Percentiles rank a stretch among this genome's conserved stretches.
phyloP scores from a whole-genome alignment of 768 basidiomycete genomes.

The Paxillus involutus region DNA sequence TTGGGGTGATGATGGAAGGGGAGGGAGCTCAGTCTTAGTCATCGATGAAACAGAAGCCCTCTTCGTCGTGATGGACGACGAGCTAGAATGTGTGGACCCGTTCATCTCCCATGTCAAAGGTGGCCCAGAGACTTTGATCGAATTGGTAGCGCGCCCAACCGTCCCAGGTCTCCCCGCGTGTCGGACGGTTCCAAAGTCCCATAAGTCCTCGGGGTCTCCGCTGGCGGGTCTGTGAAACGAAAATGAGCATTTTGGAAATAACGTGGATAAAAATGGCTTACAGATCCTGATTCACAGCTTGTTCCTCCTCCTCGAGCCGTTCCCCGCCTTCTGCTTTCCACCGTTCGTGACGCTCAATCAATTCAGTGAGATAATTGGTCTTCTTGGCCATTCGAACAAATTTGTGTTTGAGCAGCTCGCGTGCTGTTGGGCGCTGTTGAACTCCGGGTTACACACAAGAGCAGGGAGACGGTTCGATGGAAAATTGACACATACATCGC shows the following conservation, averaged over 20 bases:
- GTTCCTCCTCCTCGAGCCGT: constrained; percentile 68
- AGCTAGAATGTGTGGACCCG: constrained; percentile 41
- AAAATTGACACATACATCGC: constrained; percentile 57
- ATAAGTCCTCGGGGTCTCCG: constrained; percentile 78
- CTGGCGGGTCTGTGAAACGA: constrained; percentile 42
- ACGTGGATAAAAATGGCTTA: constrained; percentile 35
- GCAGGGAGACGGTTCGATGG: neutral
- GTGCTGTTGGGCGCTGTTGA: constrained; percentile 85
- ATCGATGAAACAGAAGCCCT: constrained; percentile 43
- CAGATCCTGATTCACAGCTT: constrained; percentile 61
- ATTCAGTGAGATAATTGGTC: constrained; percentile 89
- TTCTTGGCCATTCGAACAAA: constrained; percentile 96
- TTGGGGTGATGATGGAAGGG: constrained; percentile 47
- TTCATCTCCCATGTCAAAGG: constrained; percentile 83
- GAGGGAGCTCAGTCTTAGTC: constrained; percentile 60
- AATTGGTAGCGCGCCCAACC: constrained; percentile 61
- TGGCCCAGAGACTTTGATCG: constrained; percentile 60
- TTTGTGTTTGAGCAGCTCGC: constrained; percentile 93
- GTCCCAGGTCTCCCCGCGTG: constrained; percentile 62
- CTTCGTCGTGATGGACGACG: constrained; percentile 34
- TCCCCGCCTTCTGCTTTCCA: constrained; percentile 92
- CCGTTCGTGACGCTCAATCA: constrained; percentile 91
- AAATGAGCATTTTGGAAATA: constrained; percentile 1
- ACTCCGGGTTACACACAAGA: constrained; percentile 15
- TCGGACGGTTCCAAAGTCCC: constrained; percentile 98